A percentile compares a stretch with the other conserved stretches of the same genome.
Evolutionary conservation across 1,139 yeast genomes (phyloP).

Genomic region (Pichia inconspicua): DNA sequence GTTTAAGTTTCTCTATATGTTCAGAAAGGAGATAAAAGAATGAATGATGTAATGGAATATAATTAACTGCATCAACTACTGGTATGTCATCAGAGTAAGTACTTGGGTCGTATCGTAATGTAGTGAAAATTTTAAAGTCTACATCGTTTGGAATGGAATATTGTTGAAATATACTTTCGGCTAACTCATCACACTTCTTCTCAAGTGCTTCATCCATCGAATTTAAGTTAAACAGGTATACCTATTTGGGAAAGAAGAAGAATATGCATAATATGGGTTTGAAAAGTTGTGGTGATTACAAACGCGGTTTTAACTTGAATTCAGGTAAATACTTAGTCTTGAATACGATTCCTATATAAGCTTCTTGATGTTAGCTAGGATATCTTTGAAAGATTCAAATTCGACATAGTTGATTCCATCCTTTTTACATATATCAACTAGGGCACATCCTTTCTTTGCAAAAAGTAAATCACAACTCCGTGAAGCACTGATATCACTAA

Average conservation of each 20-base stretch:
- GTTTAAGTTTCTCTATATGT: neutral
- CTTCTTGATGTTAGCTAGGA: slow-evolving; percentile 44
- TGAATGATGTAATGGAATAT: slow-evolving; percentile 4
- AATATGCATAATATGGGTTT: neutral
- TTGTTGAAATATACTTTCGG: neutral
- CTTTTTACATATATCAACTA: slow-evolving; percentile 72
- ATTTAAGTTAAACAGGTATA: too few species aligned
- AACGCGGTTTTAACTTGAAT: neutral
- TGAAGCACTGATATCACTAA: slow-evolving; percentile 90
- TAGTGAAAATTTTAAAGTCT: neutral
- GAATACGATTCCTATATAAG: neutral
- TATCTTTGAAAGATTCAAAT: slow-evolving; percentile 69
- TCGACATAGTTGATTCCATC: slow-evolving; percentile 81
- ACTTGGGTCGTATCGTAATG: neutral
- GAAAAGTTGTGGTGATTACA: neutral
- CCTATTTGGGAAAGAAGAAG: too few species aligned
- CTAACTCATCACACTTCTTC: neutral
- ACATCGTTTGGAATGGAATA: neutral
- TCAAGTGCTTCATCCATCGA: neutral
- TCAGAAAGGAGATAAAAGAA: neutral
- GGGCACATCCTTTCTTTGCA: slow-evolving; percentile 88
- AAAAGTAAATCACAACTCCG: slow-evolving; percentile 87
- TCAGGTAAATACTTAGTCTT: neutral
- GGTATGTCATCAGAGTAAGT: neutral
- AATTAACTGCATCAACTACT: neutral